Percentiles rank a stretch among this genome's conserved stretches.
Evolutionary conservation across 2,329 filamentous ascomycete genomes (phyloP).

Genomic region (Zelopaecilomyces penicillatus): DNA sequence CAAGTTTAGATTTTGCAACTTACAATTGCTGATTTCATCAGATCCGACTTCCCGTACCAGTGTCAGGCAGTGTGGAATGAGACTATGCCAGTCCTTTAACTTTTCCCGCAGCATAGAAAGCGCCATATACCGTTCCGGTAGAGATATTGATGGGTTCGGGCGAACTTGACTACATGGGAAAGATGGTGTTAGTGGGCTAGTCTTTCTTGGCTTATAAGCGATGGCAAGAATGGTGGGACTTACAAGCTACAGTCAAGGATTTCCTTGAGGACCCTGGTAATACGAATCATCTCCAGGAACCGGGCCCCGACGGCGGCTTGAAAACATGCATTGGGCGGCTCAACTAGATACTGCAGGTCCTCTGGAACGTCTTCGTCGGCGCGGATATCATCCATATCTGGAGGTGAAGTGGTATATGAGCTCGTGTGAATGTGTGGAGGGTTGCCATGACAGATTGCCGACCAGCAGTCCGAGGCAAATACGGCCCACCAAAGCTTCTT

Average conservation of each 20-base stretch:
- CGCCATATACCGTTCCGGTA: constrained; percentile 10
- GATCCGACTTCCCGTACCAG: constrained; percentile 14
- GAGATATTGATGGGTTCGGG: constrained; percentile 7
- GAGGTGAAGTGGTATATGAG: constrained; percentile 31
- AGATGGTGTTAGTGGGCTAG: neutral
- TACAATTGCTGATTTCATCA: constrained; percentile 17
- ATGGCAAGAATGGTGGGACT: constrained; percentile 9
- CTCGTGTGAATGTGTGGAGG: constrained; percentile 33
- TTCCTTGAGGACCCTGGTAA: constrained; percentile 22
- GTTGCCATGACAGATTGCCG: constrained; percentile 37
- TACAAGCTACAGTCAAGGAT: constrained; percentile 28
- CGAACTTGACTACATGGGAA: constrained; percentile 17
- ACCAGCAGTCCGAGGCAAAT: constrained; percentile 35
- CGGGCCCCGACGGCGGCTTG: constrained; percentile 27
- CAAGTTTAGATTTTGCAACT: neutral
- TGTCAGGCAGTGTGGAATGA: constrained; percentile 27
- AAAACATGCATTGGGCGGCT: constrained; percentile 22
- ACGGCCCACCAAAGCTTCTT: constrained; percentile 39
- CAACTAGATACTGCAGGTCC: constrained; percentile 26
- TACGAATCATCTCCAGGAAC: constrained; percentile 26
- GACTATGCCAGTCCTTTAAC: constrained; percentile 27
- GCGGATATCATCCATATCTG: constrained; percentile 32
- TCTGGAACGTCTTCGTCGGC: constrained; percentile 33
- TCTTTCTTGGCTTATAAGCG: neutral
- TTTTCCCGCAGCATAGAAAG: constrained; percentile 20